phyloP scores from a whole-genome alignment of 768 basidiomycete species.

The Floccularia luteovirens region DNA sequence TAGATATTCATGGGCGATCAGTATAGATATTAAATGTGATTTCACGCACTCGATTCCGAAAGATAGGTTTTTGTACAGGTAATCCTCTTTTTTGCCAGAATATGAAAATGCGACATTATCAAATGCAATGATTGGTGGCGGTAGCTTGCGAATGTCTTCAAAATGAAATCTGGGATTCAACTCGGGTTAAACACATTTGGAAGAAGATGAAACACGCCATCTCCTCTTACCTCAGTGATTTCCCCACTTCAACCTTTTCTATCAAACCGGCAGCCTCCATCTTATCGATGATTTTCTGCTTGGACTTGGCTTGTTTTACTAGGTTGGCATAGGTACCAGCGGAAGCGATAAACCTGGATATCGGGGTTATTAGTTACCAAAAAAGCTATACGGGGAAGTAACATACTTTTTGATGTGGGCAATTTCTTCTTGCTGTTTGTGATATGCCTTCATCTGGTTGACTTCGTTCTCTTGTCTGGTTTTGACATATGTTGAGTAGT shows the following conservation, averaged over 20 bases:
- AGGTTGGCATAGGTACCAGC: slow-evolving; percentile 99
- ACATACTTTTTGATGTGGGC: slow-evolving; percentile 92
- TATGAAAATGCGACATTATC: slow-evolving; percentile 93
- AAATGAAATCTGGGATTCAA: slow-evolving; percentile 67
- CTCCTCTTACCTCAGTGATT: slow-evolving; percentile 59
- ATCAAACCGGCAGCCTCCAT: slow-evolving; percentile 99
- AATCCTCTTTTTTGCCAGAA: slow-evolving; percentile 82
- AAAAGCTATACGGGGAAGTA: not conserved
- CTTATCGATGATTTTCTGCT: slow-evolving; percentile 99
- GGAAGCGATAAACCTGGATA: slow-evolving; percentile 86
- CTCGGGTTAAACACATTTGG: not conserved
- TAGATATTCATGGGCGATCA: slow-evolving; percentile 27
- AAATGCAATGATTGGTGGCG: slow-evolving; percentile 97
- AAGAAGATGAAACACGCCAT: slow-evolving; percentile 5
- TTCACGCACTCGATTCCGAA: slow-evolving; percentile 87
- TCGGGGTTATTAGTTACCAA: slow-evolving; percentile 6
- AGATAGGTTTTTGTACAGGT: slow-evolving; percentile 81
- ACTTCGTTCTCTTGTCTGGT: slow-evolving; percentile 97
- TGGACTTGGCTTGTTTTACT: slow-evolving; percentile 97
- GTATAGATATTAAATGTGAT: not conserved
- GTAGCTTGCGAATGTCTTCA: slow-evolving; percentile 88
- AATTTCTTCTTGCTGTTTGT: slow-evolving; percentile 98
- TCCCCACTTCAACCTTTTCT: slow-evolving; percentile 77
- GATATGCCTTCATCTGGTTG: slow-evolving; percentile 99
- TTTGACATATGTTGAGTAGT: slow-evolving; percentile 95